These are phyloP conservation scores for Macrophomina phaseolina DNA, from an alignment of 2,329 filamentous ascomycete genomes.

Conservation along the genomic window DNA sequence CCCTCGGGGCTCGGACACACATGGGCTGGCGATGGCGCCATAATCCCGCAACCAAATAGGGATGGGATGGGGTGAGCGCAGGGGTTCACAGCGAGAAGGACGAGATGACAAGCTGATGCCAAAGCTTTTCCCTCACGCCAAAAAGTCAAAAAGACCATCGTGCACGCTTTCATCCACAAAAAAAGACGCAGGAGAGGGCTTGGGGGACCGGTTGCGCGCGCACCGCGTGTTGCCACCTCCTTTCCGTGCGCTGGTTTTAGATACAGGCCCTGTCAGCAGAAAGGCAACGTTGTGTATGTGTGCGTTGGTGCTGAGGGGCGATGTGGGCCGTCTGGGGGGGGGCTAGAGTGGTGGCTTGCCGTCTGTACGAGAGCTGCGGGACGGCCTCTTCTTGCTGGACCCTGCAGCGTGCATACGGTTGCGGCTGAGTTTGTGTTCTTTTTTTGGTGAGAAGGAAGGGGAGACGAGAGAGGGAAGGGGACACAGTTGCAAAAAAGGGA, in stretches of 20 bases:
- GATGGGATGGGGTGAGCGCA: not conserved
- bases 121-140: too few species aligned
- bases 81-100: not conserved
- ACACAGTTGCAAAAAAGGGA: not conserved
- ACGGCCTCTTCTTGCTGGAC: too few species aligned
- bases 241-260: slow-evolving; percentile 12
- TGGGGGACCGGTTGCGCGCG: not conserved
- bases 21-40: slow-evolving; percentile 14
- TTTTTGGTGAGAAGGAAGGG: not conserved
- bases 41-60: not conserved
- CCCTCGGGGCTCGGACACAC: too few species aligned
- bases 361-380: not conserved
- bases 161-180: not conserved
- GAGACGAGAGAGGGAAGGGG: not conserved
- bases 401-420: not conserved
- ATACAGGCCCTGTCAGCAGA: not conserved
- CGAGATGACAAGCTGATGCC: not conserved
- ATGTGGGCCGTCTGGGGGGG: too few species aligned
- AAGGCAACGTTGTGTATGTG: not conserved
- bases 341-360: too few species aligned
- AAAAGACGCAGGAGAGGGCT: not conserved
- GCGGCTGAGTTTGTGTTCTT: not conserved
- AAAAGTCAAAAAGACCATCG: not conserved
- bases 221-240: slow-evolving; percentile 7
- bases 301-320: too few species aligned